Conservation (phyloP, 2,329 filamentous ascomycete genomes). For the Plenodomus lindquistii region DNA sequence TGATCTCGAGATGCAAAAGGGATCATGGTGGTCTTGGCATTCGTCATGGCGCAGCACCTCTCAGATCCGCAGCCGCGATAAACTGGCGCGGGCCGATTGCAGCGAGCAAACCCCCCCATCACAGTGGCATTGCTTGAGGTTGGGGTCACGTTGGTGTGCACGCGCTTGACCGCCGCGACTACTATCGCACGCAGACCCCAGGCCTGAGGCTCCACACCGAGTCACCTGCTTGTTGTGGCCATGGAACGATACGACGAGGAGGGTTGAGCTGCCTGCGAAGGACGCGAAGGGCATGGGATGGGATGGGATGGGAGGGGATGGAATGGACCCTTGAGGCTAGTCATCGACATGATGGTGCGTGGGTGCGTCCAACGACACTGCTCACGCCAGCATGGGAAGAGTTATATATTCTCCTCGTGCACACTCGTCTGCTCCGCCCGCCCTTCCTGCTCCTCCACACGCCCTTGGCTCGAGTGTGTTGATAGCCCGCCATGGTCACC, state of each 20-base stretch:
- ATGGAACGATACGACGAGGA: not conserved
- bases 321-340: not conserved
- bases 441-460: no score
- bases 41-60: not conserved
- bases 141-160: not conserved
- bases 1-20: not conserved
- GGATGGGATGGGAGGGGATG: no score
- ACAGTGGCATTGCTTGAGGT: not conserved
- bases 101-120: not conserved
- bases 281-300: not conserved
- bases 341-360: not conserved
- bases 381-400: not conserved
- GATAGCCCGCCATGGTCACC: constrained; percentile 17
- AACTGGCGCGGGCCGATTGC: not conserved
- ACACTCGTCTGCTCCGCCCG: not conserved
- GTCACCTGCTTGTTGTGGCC: not conserved
- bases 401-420: not conserved
- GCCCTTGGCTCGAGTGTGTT: not conserved
- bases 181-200: not conserved
- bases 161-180: not conserved
- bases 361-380: not conserved
- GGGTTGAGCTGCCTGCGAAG: not conserved
- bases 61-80: not conserved
- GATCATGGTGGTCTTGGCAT: not conserved
- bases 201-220: not conserved